Evolutionary conservation across 2,329 filamentous ascomycete genomes (phyloP), one percentile per base, ranked within the genome.

Genomic region (Pyricularia sp.): DNA sequence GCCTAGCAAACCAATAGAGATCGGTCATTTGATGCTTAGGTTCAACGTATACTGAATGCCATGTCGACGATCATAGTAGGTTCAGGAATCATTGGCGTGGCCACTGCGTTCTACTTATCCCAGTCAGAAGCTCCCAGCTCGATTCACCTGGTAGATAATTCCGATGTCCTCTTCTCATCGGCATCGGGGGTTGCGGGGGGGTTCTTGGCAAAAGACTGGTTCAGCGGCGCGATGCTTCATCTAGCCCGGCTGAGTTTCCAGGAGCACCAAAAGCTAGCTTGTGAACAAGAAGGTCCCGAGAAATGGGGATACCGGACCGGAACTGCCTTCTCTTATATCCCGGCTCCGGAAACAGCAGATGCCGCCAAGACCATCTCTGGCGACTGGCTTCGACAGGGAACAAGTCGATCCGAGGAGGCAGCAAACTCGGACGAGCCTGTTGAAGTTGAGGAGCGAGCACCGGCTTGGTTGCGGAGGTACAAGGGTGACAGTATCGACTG

Each of bases 111-210:
- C 75, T 91, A 89, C 72, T 82, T 93, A 35, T 84, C 85, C 8
- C 74, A 75, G 65, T 76, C 76, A 67, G 76, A 80, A 68, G 73
- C 76, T 33, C 73, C 73, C 0, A 74, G 73, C 7, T 75, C 72
- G 26, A 78, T 82, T 64, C 78, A 81, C 67, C 73, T 82, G 7
- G 75, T 82, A 40, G 81, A 82, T 62, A 71, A 76, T 0, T 76
- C 78, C 0, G 72, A 76, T 1, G 72, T 84, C 67, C 79, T 93
- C 33, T 91, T 93, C 74, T 81, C 84, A 10, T 90, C 87, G 30
- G 88, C 89, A 0, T 92, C 88, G 1, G 89, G 90, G 0, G 86
- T 84, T 68, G 88, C 89, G 0, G 90, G 82, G n/a, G 89, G 90
- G 0, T 93, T 93, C 70, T 72, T 93, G 8, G 88, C 89, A 0